Base-by-base conservation (phyloP, 2,329 filamentous ascomycete species). In the Aspergillus awamori region DNA sequence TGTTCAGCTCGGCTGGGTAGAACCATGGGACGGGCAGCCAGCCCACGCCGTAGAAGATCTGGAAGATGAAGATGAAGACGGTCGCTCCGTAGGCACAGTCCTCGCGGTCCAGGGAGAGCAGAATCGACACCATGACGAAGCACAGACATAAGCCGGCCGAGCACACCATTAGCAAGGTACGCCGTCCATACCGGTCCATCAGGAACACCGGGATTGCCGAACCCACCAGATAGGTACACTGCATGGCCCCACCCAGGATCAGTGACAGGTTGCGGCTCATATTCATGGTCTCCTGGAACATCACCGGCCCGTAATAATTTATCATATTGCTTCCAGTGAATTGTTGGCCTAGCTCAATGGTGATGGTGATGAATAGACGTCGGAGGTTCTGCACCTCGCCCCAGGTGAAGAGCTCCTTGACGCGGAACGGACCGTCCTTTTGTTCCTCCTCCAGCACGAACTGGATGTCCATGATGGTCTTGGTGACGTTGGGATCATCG, bases 181-280 rank as follows among this genome's bases (percentile, higher is more conserved):
- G 74, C 4, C 80, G 75, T 1, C 79, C 79, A 33, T 79, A 77
- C 1, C 74, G 68, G 59, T 81, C 79, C 70, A 80, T 75, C 7
- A 78, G 68, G 52, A 76, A 74, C 3, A 81, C 67, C 0, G 80
- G 78, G 56, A 80, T 79, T 2, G 74, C 69, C 0, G 75, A 78
- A 7, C 77, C 78, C 13, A 77, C 71, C 8, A 81, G 67, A 57
- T 79, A 81, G 0, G 74, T 77, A 51, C 73, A 72, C 22, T 74
- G 74, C 30, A 73, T 76, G 55, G 72, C 77, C 3, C 84, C 84
- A 22, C 82, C 83, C 1, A 86, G 73, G 5, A 86, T 78, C 41
- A 86, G 72, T 33, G 83, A 82, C 36, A 86, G 71, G n/a, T 83
- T 78, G 1, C 80, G 77, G 11, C 71, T 70, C 4, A 82, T 62